Evolutionary conservation across 2,329 filamentous ascomycete genomes (phyloP), one percentile per base, ranked within the genome.

Genomic region (Nemania abortiva): DNA sequence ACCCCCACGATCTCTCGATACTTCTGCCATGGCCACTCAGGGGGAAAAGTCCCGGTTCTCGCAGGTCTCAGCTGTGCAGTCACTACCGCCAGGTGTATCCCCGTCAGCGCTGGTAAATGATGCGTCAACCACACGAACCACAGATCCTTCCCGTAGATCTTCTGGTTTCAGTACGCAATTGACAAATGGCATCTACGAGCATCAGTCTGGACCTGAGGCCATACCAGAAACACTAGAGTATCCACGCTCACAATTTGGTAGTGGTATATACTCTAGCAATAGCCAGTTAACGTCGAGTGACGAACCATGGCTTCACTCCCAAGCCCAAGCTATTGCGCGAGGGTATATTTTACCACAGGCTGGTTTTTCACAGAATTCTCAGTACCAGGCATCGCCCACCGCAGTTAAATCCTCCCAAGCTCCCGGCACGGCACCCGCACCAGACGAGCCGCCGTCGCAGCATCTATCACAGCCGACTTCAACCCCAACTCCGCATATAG

Each of bases 101-200:
- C 88, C 88, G 15, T 88, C 86, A 29, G 87, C 86, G 13, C 79
- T 87, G 67, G 83, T 90, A 62, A 98, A 98, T 75, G 94, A 97
- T 76, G 95, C 94, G 1, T 97, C 94, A 1, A 97, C 95, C 0
- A 97, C 95, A n/a, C 96, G 97, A 81, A 95, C 92, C 1, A 93
- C 92, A 0, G 90, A 92, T 70, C 88, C 89, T 6, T 94, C 91
- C 18, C 83, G 85, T 69, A 78, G 83, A 61, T 90, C 90, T 13
- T 90, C 88, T 0, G 89, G 88, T 72, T 87, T 87, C 78, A 91
- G 91, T 77, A 93, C 91, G 0, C 92, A 95, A 77, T 86, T 87
- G 67, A 92, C 91, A 2, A 94, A 94, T 70, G 91, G 92, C 22
- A 81, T 88, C 65, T 80, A 77, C 11, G 87, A 84, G 63, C 86